Percentiles rank a stretch among this genome's conserved stretches.
Conservation (phyloP, 495 filamentous ascomycete genomes). For the Viridothelium virens region DNA sequence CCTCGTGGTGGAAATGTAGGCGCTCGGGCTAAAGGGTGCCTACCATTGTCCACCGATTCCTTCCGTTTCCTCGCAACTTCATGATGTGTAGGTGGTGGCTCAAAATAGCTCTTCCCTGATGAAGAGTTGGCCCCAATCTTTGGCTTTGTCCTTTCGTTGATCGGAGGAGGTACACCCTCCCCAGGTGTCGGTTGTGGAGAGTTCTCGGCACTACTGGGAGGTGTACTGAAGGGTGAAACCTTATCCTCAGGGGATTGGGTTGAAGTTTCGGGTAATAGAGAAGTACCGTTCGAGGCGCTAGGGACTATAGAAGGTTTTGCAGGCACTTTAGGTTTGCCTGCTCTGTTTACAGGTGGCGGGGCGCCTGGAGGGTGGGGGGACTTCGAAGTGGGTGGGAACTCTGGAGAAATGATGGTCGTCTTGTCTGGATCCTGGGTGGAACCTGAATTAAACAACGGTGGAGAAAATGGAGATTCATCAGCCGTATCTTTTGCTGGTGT, state of each 20-base stretch:
- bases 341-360: constrained; percentile 71
- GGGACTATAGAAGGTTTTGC: constrained; percentile 38
- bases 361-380: constrained; percentile 27
- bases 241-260: constrained; percentile 42
- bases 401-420: constrained; percentile 5
- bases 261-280: constrained; percentile 34
- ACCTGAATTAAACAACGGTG: not conserved
- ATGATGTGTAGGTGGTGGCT: constrained; percentile 17
- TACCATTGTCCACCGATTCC: not conserved
- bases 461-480: not conserved
- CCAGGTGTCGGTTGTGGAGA: constrained; percentile 29
- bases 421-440: not conserved
- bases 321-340: constrained; percentile 70
- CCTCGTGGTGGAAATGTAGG: not conserved
- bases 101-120: not conserved
- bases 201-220: constrained; percentile 68
- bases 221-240: constrained; percentile 83
- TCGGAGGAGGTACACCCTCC: not conserved
- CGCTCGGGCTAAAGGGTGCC: not conserved
- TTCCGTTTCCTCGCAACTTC: constrained; percentile 16
- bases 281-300: constrained; percentile 26
- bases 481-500: not conserved
- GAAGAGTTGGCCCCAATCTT: not conserved
- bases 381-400: constrained; percentile 11
- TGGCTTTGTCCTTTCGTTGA: constrained; percentile 8